phyloP scores from a whole-genome alignment of 169 alveolate genomes.

The Cryptosporidium andersoni region DNA sequence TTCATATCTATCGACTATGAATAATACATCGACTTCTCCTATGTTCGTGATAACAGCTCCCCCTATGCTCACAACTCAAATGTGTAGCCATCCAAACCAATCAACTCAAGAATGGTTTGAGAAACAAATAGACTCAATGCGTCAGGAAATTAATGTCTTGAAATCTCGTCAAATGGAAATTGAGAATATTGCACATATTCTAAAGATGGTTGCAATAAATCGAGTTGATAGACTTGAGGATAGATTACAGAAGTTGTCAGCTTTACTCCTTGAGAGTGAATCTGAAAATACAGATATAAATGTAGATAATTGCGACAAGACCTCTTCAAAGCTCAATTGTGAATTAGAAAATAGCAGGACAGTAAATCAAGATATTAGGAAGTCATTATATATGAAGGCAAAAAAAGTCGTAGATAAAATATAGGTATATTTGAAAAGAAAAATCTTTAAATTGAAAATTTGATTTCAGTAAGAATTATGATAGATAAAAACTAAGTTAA shows the following conservation, averaged over 20 bases:
- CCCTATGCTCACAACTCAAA: conserved; percentile 39
- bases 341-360: neutral
- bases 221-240: conserved; percentile 66
- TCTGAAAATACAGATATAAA: neutral
- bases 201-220: conserved; percentile 65
- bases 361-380: conserved; percentile 2
- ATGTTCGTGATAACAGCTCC: conserved; percentile 35
- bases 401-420: conserved; percentile 6
- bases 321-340: neutral
- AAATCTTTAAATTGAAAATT: conserved; percentile 4
- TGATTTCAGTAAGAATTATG: neutral
- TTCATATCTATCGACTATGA: too few relatives aligned
- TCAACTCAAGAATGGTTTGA: neutral
- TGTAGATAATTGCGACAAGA: conserved; percentile 1
- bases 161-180: conserved; percentile 19
- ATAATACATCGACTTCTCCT: neutral
- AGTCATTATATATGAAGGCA: neutral
- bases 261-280: neutral
- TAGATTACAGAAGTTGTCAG: conserved; percentile 32
- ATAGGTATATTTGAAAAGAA: neutral
- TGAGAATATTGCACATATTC: conserved; percentile 58
- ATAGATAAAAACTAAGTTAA: neutral
- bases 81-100: conserved; percentile 20
- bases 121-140: conserved; percentile 40
- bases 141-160: conserved; percentile 29